Conservation (phyloP, 805 yeast genomes). For the Metschnikowia amazonensis region DNA sequence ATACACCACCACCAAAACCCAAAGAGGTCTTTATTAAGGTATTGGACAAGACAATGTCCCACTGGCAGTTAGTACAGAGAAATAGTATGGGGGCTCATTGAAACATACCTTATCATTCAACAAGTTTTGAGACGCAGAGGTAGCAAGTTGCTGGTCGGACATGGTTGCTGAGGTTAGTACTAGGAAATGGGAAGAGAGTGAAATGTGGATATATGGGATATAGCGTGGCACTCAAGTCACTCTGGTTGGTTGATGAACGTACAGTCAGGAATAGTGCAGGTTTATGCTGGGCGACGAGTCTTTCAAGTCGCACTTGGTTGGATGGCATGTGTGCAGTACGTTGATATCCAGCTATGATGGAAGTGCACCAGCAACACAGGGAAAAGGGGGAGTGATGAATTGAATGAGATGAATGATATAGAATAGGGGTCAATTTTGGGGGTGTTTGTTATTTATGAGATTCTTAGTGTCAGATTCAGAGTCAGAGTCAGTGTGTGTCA, state of each 20-base stretch:
- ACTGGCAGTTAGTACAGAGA: conserved; percentile 30
- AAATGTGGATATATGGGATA: too few relatives aligned
- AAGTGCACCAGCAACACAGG: neutral
- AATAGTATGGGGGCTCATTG: neutral
- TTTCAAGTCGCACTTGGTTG: conserved; percentile 15
- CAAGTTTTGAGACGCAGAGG: conserved; percentile 49
- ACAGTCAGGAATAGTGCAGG: conserved; percentile 1
- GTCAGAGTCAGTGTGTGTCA: too few relatives aligned
- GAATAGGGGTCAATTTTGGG: too few relatives aligned
- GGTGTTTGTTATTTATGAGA: too few relatives aligned
- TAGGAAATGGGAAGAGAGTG: neutral
- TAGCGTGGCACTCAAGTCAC: too few relatives aligned
- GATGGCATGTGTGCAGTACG: conserved; percentile 10
- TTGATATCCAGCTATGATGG: neutral
- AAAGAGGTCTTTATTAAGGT: conserved; percentile 91
- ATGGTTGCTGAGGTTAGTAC: conserved; percentile 14
- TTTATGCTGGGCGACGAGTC: conserved; percentile 4
- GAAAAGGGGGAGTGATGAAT: neutral
- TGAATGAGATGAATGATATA: too few relatives aligned
- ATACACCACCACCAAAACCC: conserved; percentile 95
- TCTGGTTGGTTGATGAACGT: neutral
- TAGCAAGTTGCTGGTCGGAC: conserved; percentile 32
- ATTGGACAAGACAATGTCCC: conserved; percentile 97
- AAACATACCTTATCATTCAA: conserved; percentile 52
- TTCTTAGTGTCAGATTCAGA: too few relatives aligned